phyloP scores from a whole-genome alignment of 768 basidiomycete species.

The Lanmaoa pseudosensibilis region DNA sequence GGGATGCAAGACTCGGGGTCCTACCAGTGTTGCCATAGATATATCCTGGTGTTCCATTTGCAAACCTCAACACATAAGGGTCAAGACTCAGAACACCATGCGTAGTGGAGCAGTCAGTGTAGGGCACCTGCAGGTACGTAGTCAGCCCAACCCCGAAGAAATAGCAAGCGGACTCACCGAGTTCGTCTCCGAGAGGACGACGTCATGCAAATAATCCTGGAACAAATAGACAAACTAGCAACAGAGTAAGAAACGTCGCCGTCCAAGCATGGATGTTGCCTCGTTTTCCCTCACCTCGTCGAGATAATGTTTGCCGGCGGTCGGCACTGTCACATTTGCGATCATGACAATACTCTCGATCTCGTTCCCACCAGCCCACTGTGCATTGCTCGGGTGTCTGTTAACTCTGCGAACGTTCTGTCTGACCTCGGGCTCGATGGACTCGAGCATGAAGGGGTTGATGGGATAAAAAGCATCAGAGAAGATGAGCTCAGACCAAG shows the following conservation, averaged over 20 bases:
- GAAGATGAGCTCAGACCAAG: too few relatives aligned
- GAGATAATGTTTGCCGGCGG: slow-evolving; percentile 21
- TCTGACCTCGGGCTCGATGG: too few relatives aligned
- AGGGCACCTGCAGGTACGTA: slow-evolving; percentile 42
- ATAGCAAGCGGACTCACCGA: slow-evolving; percentile 36
- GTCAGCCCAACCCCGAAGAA: background rate
- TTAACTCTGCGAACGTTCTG: too few relatives aligned
- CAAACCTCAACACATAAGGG: slow-evolving; percentile 51
- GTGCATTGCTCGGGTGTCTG: slow-evolving; percentile 34
- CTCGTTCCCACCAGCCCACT: slow-evolving; percentile 56
- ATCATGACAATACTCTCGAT: slow-evolving; percentile 42
- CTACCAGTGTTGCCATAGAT: slow-evolving; percentile 58
- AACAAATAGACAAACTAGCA: slow-evolving; percentile 40
- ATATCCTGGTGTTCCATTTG: slow-evolving; percentile 49
- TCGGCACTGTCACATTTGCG: background rate
- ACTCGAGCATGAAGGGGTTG: too few relatives aligned
- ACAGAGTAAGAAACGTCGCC: background rate
- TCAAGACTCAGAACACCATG: slow-evolving; percentile 56
- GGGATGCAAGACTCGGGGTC: slow-evolving; percentile 4
- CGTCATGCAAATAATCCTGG: slow-evolving; percentile 34
- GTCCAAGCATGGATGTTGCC: background rate
- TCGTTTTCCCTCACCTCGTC: slow-evolving; percentile 42
- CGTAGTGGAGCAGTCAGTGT: slow-evolving; percentile 61
- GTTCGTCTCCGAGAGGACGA: slow-evolving; percentile 46
- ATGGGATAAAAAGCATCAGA: too few relatives aligned